Percentiles rank a stretch among this genome's conserved stretches.
Conservation (phyloP, 139 green algal genomes). For the Trebouxia sp. region DNA sequence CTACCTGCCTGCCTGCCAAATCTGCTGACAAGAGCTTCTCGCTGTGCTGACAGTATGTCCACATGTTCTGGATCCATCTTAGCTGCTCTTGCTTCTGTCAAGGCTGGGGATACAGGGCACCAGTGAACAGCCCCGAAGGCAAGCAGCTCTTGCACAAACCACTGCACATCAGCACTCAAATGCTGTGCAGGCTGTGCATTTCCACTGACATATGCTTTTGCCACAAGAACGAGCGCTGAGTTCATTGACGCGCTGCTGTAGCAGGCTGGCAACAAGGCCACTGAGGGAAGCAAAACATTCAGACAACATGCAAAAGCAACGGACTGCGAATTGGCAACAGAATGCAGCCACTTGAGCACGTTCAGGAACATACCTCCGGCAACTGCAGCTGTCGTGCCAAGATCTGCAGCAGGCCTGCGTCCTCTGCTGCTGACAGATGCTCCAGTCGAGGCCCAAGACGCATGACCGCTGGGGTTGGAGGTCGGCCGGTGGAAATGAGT, state of each 20-base stretch:
- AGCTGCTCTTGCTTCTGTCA: background rate
- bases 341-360: background rate
- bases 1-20: conserved; percentile 43
- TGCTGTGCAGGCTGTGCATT: too few relatives aligned
- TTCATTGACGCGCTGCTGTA: too few relatives aligned
- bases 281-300: background rate
- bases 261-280: too few relatives aligned
- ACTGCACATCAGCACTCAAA: too few relatives aligned
- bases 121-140: conserved; percentile 76
- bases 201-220: too few relatives aligned
- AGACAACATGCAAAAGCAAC: background rate
- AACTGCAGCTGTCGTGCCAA: background rate
- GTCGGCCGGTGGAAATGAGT: background rate
- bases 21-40: conserved; percentile 31
- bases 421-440: background rate
- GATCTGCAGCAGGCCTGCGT: background rate
- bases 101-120: conserved; percentile 58
- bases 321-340: background rate
- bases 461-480: background rate
- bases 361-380: background rate
- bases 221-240: too few relatives aligned
- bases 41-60: background rate
- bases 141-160: conserved; percentile 52
- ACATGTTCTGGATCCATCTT: conserved; percentile 29
- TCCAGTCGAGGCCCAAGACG: background rate